These are phyloP conservation scores for slime mould (Dictyostelium discoideum) DNA, from an alignment of 78 protist species.

Conservation along the genomic window DNA sequence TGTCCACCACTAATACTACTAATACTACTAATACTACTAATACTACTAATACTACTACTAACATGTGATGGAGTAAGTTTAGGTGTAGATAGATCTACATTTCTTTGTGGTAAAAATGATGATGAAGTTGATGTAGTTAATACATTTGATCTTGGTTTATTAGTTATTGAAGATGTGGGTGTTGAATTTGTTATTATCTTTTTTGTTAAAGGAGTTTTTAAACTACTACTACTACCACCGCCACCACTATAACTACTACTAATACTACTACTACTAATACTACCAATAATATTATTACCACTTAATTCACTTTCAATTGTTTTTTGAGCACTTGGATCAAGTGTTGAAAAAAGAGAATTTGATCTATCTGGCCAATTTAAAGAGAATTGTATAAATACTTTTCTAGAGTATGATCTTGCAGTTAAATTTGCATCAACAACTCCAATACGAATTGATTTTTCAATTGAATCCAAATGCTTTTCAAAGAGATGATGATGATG, in stretches of 20 bases:
- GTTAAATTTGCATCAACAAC: slow-evolving; percentile 16
- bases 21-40: no score
- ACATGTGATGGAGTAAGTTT: background rate
- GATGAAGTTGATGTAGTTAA: background rate
- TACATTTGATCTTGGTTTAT: background rate
- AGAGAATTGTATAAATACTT: background rate
- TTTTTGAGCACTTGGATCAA: slow-evolving; percentile 41
- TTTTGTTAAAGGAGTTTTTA: background rate
- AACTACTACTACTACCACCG: background rate
- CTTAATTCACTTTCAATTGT: slow-evolving; percentile 11
- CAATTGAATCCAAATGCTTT: slow-evolving; percentile 4
- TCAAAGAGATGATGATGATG: background rate
- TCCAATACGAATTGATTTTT: slow-evolving; percentile 27
- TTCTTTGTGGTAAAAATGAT: background rate
- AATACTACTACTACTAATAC: no score
- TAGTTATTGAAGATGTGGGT: background rate
- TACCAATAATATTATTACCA: background rate
- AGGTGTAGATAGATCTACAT: background rate
- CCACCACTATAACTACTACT: no score
- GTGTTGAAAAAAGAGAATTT: background rate
- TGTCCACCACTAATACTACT: background rate
- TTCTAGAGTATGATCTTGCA: slow-evolving; percentile 7
- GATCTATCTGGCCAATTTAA: background rate
- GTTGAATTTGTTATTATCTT: background rate
- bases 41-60: background rate